Percentiles rank a stretch among this genome's conserved stretches.
Evolutionary conservation across 2,329 filamentous ascomycete species (phyloP).

Genomic region (Xenoacremonium recifei): DNA sequence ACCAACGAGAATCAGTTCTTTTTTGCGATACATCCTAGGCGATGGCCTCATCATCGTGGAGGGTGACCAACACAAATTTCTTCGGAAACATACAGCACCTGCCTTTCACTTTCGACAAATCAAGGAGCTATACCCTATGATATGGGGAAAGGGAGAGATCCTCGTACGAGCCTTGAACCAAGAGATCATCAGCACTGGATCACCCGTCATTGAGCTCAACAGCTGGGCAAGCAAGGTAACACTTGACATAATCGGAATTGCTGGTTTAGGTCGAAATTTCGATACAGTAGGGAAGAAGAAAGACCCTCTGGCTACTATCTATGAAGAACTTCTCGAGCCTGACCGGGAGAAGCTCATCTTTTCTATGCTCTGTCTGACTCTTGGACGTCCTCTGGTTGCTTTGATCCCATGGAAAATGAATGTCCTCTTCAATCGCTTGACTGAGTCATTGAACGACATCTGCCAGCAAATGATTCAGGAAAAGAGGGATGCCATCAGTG

Average conservation of each 20-base stretch:
- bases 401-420: too few species aligned
- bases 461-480: too few species aligned
- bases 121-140: conserved; percentile 67
- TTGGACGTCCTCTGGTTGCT: too few species aligned
- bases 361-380: too few species aligned
- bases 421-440: too few species aligned
- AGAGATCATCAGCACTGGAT: conserved; percentile 27
- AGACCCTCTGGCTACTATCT: too few species aligned
- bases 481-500: too few species aligned
- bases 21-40: conserved; percentile 53
- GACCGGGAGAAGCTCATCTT: too few species aligned
- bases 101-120: conserved; percentile 68
- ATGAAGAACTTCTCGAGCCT: too few species aligned
- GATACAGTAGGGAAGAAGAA: too few species aligned
- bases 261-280: conserved; percentile 57
- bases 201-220: conserved; percentile 34
- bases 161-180: conserved; percentile 40
- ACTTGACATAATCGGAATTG: conserved; percentile 59
- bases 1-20: conserved; percentile 42
- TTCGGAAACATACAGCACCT: conserved; percentile 65
- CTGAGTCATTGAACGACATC: too few species aligned
- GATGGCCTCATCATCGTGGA: conserved; percentile 63
- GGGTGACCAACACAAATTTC: conserved; percentile 68
- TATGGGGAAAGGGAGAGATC: conserved; percentile 57
- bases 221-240: conserved; percentile 53